Percentiles rank a stretch among this genome's conserved stretches.
Conservation (phyloP, 345 rosid species). For the Camelina neglecta region DNA sequence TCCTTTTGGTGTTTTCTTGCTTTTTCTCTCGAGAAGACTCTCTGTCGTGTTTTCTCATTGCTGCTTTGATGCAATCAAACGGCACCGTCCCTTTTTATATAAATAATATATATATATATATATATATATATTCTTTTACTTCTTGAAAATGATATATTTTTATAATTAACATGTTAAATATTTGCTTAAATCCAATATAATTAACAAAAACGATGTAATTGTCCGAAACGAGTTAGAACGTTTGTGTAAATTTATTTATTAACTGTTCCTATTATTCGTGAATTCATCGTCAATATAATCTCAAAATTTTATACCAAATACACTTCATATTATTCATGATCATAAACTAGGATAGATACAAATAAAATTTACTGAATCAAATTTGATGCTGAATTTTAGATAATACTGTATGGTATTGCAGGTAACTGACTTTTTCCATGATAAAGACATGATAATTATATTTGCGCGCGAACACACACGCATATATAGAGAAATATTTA, state of each 20-base stretch:
- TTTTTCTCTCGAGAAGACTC: conserved; percentile 34
- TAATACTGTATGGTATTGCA: conserved; percentile 29
- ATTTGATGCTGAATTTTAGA: conserved; percentile 1
- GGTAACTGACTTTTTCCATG: conserved; percentile 42
- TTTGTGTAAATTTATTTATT: background rate
- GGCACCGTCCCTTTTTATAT: background rate
- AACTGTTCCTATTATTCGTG: background rate
- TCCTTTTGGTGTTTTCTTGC: conserved; percentile 29
- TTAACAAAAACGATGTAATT: background rate
- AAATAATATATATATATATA: background rate
- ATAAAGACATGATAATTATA: conserved; percentile 31
- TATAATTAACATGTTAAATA: background rate
- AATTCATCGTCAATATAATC: no score
- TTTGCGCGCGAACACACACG: conserved; percentile 12
- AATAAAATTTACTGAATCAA: conserved; percentile 11
- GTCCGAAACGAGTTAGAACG: background rate
- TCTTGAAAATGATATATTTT: background rate
- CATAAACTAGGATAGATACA: background rate
- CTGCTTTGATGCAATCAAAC: conserved; percentile 21
- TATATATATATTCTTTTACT: background rate
- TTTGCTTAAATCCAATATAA: conserved; percentile 16
- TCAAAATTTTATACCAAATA: background rate
- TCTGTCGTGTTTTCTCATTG: conserved; percentile 34
- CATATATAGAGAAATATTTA: background rate
- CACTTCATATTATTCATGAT: background rate